Base-by-base conservation (phyloP, 2,329 filamentous ascomycete genomes). In the Xylariaceae sp. region DNA sequence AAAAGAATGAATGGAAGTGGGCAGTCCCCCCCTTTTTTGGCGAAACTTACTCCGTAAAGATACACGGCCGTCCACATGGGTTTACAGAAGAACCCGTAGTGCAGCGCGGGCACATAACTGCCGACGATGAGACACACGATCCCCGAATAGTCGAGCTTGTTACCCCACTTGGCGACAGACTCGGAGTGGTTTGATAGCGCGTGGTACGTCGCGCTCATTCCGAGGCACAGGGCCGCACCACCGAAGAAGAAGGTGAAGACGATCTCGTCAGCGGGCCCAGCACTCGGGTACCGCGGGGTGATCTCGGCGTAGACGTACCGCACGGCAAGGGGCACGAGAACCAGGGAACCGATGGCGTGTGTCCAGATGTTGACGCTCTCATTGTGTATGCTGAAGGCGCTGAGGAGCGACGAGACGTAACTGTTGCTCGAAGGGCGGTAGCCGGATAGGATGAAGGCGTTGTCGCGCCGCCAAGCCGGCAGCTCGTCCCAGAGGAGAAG, bases 101-200 rank as follows among this genome's bases (percentile, higher is more conserved):
- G 94, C 56, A 99, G 72, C 48, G 88, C 87, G 2, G 94, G 91
- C 45, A 97, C 83, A 67, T 92, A 96, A 68, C 87, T 92, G 5
- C 94, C 94, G 62, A 92, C 88, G 56, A 97, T 97, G 62, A 99
- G 75, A 47, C 86, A 83, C 32, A 97, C 89, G 63, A 99, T 99
- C 5, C 94, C 94, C 4, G 92, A 83, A 69, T 99, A 97, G 69
- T 99, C 94, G 54, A 97, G 75, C 70, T 95, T 89, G 70, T 97
- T 97, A 8, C 91, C 91, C 76, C 90, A 88, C 58, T 82, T 85
- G 2, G 87, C 85, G 11, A 96, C 89, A 1, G 73, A 72, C 39
- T 84, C 81, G 19, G 88, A 94, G 71, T 99, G 94, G 62, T 96
- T 96, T 27, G 80, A 84, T 47, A 96, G 80, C 1, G 88, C 81